phyloP scores from a whole-genome alignment of 495 filamentous ascomycete genomes.

The Penicillium herquei region DNA sequence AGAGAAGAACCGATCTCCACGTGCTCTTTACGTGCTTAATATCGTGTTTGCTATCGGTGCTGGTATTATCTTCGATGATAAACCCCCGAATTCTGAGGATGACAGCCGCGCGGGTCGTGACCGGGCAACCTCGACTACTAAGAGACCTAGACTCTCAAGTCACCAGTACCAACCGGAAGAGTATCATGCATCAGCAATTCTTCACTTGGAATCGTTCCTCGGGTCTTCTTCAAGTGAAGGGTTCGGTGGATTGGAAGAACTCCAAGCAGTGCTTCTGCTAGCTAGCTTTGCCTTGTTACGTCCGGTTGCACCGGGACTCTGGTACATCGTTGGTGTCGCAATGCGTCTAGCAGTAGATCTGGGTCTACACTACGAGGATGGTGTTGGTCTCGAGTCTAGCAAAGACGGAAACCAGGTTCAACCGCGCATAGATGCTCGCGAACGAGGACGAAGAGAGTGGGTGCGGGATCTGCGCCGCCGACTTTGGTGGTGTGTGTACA shows the following conservation, averaged over 20 bases:
- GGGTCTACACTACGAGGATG: constrained; percentile 90
- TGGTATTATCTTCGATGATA: constrained; percentile 81
- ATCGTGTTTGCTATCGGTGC: constrained; percentile 98
- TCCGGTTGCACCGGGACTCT: constrained; percentile 88
- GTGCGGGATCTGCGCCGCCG: constrained; percentile 81
- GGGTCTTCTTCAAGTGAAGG: constrained; percentile 61
- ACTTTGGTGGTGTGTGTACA: constrained; percentile 96
- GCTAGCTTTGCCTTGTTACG: constrained; percentile 88
- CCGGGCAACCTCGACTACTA: constrained; percentile 40
- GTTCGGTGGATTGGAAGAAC: constrained; percentile 80
- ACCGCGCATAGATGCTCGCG: constrained; percentile 46
- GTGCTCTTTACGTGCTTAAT: constrained; percentile 88
- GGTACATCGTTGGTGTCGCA: constrained; percentile 96
- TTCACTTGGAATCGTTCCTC: constrained; percentile 85
- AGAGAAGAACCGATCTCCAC: constrained; percentile 67
- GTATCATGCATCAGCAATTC: constrained; percentile 91
- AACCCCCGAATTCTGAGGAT: constrained; percentile 39
- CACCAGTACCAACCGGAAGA: constrained; percentile 87
- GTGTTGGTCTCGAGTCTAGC: constrained; percentile 59
- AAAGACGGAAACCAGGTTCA: constrained; percentile 36
- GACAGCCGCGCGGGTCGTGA: constrained; percentile 33
- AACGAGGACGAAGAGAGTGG: constrained; percentile 80
- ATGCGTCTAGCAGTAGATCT: constrained; percentile 87
- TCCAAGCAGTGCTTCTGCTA: constrained; percentile 86
- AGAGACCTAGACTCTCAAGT: constrained; percentile 50